Base-by-base conservation (phyloP, 1,139 yeast species). In the Kodamaea ohmeri region DNA sequence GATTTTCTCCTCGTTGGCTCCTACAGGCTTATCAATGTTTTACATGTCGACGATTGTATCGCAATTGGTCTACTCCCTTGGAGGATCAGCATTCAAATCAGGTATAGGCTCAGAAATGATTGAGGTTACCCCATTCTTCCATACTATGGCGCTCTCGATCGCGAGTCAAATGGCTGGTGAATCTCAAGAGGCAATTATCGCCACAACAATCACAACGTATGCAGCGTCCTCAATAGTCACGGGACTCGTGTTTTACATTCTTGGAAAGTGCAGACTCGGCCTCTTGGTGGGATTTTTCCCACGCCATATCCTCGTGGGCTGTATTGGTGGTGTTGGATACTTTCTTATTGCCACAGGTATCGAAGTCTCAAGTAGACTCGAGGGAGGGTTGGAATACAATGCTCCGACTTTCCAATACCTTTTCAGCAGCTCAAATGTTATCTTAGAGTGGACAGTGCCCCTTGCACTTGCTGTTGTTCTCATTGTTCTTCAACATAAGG, bases 31-130 rank as follows among this genome's bases (percentile, higher is more conserved):
- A 29, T 85, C 97, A 3, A 87, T 92, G 95, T 92, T 92, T 58
- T 92, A 92, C 61, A 76, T 92, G 32, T 86, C 96, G 6, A 86
- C 96, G 37, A 76, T 92, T 18, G 76, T 90, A 1, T 85, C 96
- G 0, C 98, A 92, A 55, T 65, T 89, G 47, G 85, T 88, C 3
- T 90, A 78, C 56, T 89, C 97, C 0, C 61, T 85, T 20, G 98
- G 98, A 14, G 95, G 95, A 2, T 86, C 96, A 9, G 84, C 88
- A 4, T 92, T 92, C 63, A 80, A 78, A 45, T 76, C 92, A 6
- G 96, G 96, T 7, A 82, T 90, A 36, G 98, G 98, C 0, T 86
- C 96, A 3, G 98, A 92, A 63, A 92, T 92, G 98, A 92, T 92
- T 49, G 98, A 92, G 60, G 90, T 92, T 15, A 95, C 97, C 1